phyloP scores from a whole-genome alignment of 768 basidiomycete species.

The Krasilnikovozyma curviuscula region DNA sequence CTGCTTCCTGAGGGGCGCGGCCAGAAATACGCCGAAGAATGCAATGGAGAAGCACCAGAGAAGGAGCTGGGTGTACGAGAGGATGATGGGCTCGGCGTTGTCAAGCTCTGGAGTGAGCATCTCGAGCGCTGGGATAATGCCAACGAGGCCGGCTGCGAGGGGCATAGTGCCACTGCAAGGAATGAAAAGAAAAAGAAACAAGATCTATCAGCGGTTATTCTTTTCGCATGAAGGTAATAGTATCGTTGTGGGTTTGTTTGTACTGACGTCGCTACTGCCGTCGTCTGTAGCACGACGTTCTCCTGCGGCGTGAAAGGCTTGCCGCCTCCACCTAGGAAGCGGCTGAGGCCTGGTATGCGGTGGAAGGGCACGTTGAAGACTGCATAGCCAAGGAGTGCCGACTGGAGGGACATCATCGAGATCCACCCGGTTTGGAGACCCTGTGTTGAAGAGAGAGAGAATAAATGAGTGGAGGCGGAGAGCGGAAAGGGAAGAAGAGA shows the following conservation, averaged over 20 bases:
- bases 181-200: background rate
- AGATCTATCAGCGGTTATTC: background rate
- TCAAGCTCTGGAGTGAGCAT: constrained; percentile 56
- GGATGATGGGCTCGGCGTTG: constrained; percentile 38
- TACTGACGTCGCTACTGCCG: constrained; percentile 63
- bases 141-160: constrained; percentile 47
- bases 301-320: constrained; percentile 69
- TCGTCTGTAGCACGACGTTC: constrained; percentile 83
- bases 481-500: background rate
- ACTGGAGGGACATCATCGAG: constrained; percentile 70
- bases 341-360: constrained; percentile 26
- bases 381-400: constrained; percentile 77
- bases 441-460: background rate
- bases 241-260: background rate
- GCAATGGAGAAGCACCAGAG: constrained; percentile 80
- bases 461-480: background rate
- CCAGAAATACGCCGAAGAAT: constrained; percentile 94
- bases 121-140: constrained; percentile 75
- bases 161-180: constrained; percentile 33
- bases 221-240: background rate
- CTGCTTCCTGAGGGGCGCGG: constrained; percentile 83
- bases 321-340: constrained; percentile 18
- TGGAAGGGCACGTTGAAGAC: constrained; percentile 40
- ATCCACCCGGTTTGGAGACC: constrained; percentile 82
- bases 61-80: constrained; percentile 54